A percentile compares a stretch with the other conserved stretches of the same genome.
Conservation (phyloP, 257 asterid species). For the Solanum chaucha region DNA sequence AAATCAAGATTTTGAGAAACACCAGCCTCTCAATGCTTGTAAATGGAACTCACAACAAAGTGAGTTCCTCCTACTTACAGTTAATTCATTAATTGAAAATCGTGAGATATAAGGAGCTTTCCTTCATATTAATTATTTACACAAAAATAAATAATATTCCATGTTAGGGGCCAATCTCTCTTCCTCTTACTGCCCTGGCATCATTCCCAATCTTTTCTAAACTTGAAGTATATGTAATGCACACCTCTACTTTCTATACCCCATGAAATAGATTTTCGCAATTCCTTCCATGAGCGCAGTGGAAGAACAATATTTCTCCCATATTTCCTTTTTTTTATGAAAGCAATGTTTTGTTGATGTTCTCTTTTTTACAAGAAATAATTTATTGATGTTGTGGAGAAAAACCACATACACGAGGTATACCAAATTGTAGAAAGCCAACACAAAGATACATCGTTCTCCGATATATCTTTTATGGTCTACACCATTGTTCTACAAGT, state of each 20-base stretch:
- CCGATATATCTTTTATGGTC: background rate
- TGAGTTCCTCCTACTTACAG: background rate
- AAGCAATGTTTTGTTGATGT: background rate
- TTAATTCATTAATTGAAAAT: background rate
- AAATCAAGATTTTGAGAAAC: background rate
- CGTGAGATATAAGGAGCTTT: background rate
- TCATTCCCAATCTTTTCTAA: background rate
- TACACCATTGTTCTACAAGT: background rate
- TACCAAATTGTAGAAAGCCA: background rate
- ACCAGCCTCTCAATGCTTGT: background rate
- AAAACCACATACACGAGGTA: background rate
- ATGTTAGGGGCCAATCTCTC: background rate
- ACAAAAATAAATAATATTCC: background rate
- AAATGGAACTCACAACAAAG: background rate
- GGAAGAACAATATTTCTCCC: background rate
- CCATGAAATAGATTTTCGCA: background rate
- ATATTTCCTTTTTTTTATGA: background rate
- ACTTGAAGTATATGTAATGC: background rate
- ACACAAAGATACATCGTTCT: background rate
- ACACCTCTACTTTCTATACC: background rate
- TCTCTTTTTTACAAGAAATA: background rate
- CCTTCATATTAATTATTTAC: background rate
- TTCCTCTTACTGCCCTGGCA: background rate
- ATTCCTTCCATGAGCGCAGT: background rate
- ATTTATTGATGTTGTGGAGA: background rate